These are phyloP conservation scores for Heritiera fomes DNA, from an alignment of 345 rosid species.

Conservation along the genomic window DNA sequence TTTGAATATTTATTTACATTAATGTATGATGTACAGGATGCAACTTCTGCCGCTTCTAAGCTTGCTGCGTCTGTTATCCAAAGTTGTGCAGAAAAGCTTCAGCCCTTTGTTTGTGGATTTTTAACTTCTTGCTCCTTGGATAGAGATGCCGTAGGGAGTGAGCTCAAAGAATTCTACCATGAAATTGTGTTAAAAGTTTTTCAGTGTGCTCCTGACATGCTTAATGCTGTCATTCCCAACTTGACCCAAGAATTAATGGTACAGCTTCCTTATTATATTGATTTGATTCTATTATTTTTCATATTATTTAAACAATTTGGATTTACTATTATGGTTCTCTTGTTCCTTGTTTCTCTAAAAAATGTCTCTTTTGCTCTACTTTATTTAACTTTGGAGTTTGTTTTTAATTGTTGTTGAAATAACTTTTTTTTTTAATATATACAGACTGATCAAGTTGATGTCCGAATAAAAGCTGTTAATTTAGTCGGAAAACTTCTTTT, in stretches of 20 bases:
- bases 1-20: constrained; percentile 15
- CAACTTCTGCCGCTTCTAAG: constrained; percentile 53
- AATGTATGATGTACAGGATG: constrained; percentile 41
- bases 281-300: constrained; percentile 16
- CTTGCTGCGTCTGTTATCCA: constrained; percentile 83
- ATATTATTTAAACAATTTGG: constrained; percentile 9
- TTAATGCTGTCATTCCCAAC: constrained; percentile 69
- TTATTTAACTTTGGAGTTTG: neutral
- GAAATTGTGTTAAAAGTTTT: constrained; percentile 71
- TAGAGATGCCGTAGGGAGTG: constrained; percentile 60
- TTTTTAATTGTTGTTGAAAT: neutral
- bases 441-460: constrained; percentile 91
- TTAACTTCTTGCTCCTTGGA: constrained; percentile 71
- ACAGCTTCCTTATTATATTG: constrained; percentile 18
- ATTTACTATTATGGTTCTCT: neutral
- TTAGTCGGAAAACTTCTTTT: constrained; percentile 75
- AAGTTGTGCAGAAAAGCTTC: constrained; percentile 61
- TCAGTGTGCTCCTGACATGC: constrained; percentile 74
- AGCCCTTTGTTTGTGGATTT: constrained; percentile 74
- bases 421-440: constrained; percentile 17
- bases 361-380: neutral
- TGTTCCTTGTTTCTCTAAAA: neutral
- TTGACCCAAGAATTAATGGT: constrained; percentile 81
- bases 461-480: constrained; percentile 79
- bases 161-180: constrained; percentile 78